Conservation (phyloP, 345 rosid species). For the Eucalyptus guilfoylei region DNA sequence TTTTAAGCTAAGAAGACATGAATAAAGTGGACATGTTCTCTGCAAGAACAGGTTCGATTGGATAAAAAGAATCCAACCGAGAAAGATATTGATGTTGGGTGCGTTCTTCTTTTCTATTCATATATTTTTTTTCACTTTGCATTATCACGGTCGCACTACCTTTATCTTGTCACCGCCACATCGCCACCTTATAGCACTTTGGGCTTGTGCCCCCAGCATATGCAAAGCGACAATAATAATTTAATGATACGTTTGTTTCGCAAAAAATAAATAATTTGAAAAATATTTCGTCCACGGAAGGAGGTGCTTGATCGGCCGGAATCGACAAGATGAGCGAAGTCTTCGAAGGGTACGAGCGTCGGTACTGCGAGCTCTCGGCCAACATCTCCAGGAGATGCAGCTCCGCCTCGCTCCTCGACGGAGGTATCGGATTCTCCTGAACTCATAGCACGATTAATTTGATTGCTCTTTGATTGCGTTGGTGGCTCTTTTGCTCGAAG, state of each 20-base stretch:
- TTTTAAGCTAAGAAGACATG: slow-evolving; percentile 1
- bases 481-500: not conserved
- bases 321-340: slow-evolving; percentile 62
- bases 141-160: slow-evolving; percentile 23
- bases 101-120: not conserved
- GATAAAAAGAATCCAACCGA: slow-evolving; percentile 33
- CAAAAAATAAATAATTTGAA: not conserved
- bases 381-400: slow-evolving; percentile 69
- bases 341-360: slow-evolving; percentile 84
- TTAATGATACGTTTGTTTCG: not conserved
- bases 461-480: not conserved
- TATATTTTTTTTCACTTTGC: slow-evolving; percentile 1
- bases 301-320: not conserved
- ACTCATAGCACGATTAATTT: not conserved
- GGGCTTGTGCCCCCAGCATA: not conserved
- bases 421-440: slow-evolving; percentile 14
- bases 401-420: slow-evolving; percentile 39
- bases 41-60: slow-evolving; percentile 31
- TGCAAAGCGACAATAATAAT: not conserved
- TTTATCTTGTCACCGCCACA: slow-evolving; percentile 40
- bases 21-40: slow-evolving; percentile 27
- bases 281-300: not conserved
- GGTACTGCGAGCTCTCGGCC: slow-evolving; percentile 82
- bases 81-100: slow-evolving; percentile 25
- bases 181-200: not conserved